Evolutionary conservation across 202 grass and related monocot species (phyloP).

Genomic region (Setaria viridis): DNA sequence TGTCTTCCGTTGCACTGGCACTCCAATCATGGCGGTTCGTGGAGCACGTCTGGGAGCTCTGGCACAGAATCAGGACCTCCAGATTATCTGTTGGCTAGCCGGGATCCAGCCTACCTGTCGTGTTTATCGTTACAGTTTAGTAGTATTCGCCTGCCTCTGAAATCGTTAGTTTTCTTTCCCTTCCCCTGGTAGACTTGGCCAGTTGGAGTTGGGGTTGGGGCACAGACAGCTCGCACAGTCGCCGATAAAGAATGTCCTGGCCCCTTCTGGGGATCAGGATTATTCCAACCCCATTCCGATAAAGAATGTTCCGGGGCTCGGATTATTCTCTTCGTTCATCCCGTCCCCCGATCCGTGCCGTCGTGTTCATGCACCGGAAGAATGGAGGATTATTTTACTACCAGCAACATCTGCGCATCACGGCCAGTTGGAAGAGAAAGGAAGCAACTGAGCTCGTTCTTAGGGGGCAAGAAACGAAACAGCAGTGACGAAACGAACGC

Average conservation of each 20-base stretch:
- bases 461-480: background rate
- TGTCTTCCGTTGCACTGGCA: constrained; percentile 26
- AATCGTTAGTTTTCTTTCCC: background rate
- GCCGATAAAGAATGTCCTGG: background rate
- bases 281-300: background rate
- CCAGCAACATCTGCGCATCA: background rate
- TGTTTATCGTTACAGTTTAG: constrained; percentile 28
- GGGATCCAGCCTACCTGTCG: constrained; percentile 23
- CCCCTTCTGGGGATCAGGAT: background rate
- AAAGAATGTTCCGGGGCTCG: background rate
- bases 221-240: constrained; percentile 4
- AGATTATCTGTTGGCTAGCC: constrained; percentile 33
- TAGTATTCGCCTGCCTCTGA: background rate
- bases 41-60: background rate
- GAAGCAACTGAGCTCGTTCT: background rate
- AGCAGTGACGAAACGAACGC: background rate
- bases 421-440: no score
- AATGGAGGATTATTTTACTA: background rate
- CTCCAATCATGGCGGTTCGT: background rate
- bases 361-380: background rate
- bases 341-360: background rate
- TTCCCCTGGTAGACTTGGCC: no score
- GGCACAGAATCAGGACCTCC: background rate
- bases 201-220: background rate
- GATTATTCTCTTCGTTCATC: background rate